Evolutionary conservation across 768 basidiomycete genomes (phyloP), one percentile per base, ranked within the genome.

Genomic region (Hemileccinum impolitum): DNA sequence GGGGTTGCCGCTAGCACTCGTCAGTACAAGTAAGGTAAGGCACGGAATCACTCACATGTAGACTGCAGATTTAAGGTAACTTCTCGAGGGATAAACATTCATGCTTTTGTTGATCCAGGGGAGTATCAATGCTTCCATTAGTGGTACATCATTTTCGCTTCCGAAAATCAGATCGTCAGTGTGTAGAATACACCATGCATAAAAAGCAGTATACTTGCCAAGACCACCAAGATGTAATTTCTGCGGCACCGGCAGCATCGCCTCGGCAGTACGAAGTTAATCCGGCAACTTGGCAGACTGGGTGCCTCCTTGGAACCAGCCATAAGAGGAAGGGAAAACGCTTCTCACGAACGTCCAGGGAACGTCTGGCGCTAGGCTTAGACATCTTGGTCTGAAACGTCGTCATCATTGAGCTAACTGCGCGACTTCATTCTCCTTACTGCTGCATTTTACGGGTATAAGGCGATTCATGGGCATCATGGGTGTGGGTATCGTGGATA

Each of bases 391-490:
- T 39, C 23, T 31, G 48, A 41, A 39, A 14, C 36, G 47, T 50
- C 52, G 31, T 42, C 23, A 4, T 37, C 10, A 26, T 53, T 34
- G 34, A 25, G 39, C 47, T 34, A 3, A 12, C 31, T 37, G 45
- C 40, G 28, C 32, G 45, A 1, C 21, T 18, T 37, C 11, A 30
- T 64, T 61, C 41, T 62, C 62, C 32, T 63, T 2, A 30, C 28
- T 8, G 11, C 28, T 45, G 26, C 41, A 18, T 13, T 35, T 54
- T 37, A 43, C 15, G 15, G 28, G 11, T 30, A 39, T 50, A 13
- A 13, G 5, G 42, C 46, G 46, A 18, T 18, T 45, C 49, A 45
- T 44, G 31, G 46, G 43, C 36, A 48, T 47, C 31, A 15, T 26
- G 12, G 25, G 39, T 39, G 14, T 47, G 13, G 50, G 41, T 44